A percentile compares a stretch with the other conserved stretches of the same genome.
Conservation (phyloP, 345 rosid genomes). For the Pugionium cornutum region DNA sequence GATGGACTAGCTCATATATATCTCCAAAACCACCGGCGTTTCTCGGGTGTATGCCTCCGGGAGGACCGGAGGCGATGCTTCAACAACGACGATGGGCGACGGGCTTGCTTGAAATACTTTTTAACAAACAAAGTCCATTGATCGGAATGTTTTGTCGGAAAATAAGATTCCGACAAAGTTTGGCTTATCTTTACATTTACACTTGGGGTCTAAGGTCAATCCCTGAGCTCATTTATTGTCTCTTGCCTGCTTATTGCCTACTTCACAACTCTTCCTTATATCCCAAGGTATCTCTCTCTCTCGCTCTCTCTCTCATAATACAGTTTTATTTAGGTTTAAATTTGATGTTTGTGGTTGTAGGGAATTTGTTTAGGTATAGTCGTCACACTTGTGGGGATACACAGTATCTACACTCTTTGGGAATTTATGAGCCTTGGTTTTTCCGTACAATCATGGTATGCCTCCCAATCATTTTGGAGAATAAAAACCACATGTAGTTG, state of each 20-base stretch:
- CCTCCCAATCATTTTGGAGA: conserved; percentile 15
- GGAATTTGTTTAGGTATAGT: conserved; percentile 21
- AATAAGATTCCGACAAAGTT: conserved; percentile 52
- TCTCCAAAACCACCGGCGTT: conserved; percentile 55
- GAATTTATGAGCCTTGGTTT: conserved; percentile 29
- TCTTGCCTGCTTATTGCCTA: conserved; percentile 63
- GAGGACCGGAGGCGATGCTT: conserved; percentile 45
- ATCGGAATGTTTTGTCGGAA: conserved; percentile 26
- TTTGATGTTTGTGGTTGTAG: not conserved
- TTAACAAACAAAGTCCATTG: conserved; percentile 48
- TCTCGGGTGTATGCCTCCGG: conserved; percentile 53
- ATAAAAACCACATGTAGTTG: conserved; percentile 38
- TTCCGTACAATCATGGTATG: conserved; percentile 7
- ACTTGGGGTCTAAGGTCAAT: conserved; percentile 51
- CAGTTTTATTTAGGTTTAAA: not conserved
- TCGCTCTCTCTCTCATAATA: not conserved
- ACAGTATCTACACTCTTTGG: conserved; percentile 33
- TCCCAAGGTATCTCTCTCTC: conserved; percentile 51
- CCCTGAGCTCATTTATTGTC: conserved; percentile 59
- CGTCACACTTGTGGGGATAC: conserved; percentile 22
- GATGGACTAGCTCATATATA: conserved; percentile 47
- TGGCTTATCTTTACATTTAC: conserved; percentile 41
- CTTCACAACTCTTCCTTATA: conserved; percentile 57
- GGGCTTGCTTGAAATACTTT: conserved; percentile 55
- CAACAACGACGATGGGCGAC: conserved; percentile 71